Evolutionary conservation across 768 basidiomycete genomes (phyloP).

Genomic region (Erythrobasidium yunnanense): DNA sequence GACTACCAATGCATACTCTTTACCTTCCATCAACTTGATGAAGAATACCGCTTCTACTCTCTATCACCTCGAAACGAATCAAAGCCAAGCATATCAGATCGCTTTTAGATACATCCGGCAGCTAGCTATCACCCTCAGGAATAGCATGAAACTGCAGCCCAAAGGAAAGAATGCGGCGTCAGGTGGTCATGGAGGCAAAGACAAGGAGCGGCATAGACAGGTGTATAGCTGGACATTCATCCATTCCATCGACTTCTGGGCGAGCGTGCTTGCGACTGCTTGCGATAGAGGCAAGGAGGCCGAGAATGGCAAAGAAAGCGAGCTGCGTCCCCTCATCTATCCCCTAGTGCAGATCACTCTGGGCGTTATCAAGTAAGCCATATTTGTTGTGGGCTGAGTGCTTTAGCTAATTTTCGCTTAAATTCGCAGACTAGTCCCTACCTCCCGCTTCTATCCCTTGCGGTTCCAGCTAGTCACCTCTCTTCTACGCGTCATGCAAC

Average conservation of each 20-base stretch:
- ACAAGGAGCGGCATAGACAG: conserved; percentile 74
- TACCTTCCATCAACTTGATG: conserved; percentile 89
- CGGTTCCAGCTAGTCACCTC: conserved; percentile 86
- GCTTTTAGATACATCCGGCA: conserved; percentile 93
- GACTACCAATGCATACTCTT: conserved; percentile 69
- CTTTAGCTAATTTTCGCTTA: neutral
- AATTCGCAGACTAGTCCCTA: conserved; percentile 63
- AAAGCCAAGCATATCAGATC: conserved; percentile 62
- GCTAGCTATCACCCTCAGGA: conserved; percentile 80
- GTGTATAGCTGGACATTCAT: conserved; percentile 99
- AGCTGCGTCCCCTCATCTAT: conserved; percentile 78
- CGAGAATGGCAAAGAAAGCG: conserved; percentile 56
- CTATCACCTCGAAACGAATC: conserved; percentile 58
- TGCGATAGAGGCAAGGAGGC: conserved; percentile 55
- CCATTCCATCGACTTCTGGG: conserved; percentile 95
- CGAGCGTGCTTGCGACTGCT: conserved; percentile 68
- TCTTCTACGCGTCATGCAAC: conserved; percentile 68
- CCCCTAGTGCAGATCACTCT: conserved; percentile 88
- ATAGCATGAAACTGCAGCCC: conserved; percentile 76
- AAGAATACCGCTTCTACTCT: conserved; percentile 93
- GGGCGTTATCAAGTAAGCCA: conserved; percentile 75
- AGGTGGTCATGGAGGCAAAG: neutral
- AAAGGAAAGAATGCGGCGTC: conserved; percentile 49
- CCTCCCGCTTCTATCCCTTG: conserved; percentile 82
- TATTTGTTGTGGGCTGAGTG: neutral